Evolutionary conservation across 257 asterid genomes (phyloP), one percentile per base, ranked within the genome.

Genomic region (Solanum chiquidenum): DNA sequence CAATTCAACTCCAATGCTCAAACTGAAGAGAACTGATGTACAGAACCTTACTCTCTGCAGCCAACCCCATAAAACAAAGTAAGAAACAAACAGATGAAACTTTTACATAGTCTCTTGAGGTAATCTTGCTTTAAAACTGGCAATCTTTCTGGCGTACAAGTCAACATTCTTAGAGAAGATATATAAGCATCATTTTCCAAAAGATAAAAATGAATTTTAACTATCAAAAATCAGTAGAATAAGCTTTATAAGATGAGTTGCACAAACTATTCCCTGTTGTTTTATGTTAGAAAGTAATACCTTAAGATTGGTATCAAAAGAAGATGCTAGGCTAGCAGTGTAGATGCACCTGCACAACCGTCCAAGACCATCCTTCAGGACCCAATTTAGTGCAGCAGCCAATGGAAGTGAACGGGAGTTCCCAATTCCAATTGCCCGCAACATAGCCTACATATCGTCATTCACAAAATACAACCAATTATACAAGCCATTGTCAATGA

Each of bases 351-450:
- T 93, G 75, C 99, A 92, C 42, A 97, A 91, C 77, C 99, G 90
- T 88, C 99, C 99, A 62, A 97, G 98, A 60, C 99, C 99, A 89
- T 97, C 99, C 91, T 96, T 97, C 94, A 97, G 90, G 83, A 95
- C 98, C 99, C 99, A 97, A 92, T 96, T 97, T 44, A 97, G 90
- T 4, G 98, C 99, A 42, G 99, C 99, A 87, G 99, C 99, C 68
- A 98, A 95, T 27, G 98, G 98, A 86, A 97, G 97, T 29, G 99
- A 96, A 72, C 90, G 95, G 40, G 95, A 91, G 91, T 92, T 93
- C 69, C 99, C 99, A 83, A 97, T 94, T 87, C 99, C 99, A 84
- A 97, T 97, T 25, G 99, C 99, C 71, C 98, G 93, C 88, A 97
- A 95, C 99, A 97, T 97, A 85, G 99, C 99, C 99, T 97, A 89